phyloP scores from a whole-genome alignment of 2,329 filamentous ascomycete species.

The Penicillium capsulatum region DNA sequence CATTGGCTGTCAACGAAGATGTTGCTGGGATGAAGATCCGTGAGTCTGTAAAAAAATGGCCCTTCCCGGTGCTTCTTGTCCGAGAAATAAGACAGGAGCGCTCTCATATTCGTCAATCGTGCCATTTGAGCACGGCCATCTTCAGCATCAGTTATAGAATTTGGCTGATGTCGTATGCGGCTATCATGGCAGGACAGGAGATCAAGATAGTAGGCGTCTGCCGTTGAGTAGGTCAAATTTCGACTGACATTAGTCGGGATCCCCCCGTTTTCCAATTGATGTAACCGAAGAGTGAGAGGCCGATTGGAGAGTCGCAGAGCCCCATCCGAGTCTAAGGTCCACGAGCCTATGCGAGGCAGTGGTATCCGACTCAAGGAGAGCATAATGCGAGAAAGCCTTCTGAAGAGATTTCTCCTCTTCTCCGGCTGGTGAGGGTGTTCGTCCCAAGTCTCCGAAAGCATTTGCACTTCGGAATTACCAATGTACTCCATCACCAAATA shows the following conservation, averaged over 20 bases:
- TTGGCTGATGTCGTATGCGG: constrained; percentile 33
- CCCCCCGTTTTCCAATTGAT: constrained; percentile 33
- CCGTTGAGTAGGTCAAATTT: constrained; percentile 28
- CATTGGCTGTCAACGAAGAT: constrained; percentile 31
- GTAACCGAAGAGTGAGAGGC: constrained; percentile 32
- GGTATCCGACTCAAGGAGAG: constrained; percentile 19
- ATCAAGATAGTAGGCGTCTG: constrained; percentile 30
- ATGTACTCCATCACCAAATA: constrained; percentile 33
- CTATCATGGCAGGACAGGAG: constrained; percentile 34
- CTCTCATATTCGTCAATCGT: constrained; percentile 27
- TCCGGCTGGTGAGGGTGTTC: constrained; percentile 15
- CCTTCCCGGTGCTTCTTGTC: constrained; percentile 30
- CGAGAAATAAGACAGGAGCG: constrained; percentile 25
- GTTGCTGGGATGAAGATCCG: constrained; percentile 40
- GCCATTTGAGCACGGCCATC: constrained; percentile 33
- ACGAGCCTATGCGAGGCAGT: constrained; percentile 34
- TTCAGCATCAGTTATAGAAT: constrained; percentile 25
- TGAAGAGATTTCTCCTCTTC: constrained; percentile 20
- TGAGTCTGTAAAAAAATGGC: constrained; percentile 34
- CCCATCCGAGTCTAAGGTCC: constrained; percentile 26
- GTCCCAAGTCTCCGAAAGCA: constrained; percentile 29
- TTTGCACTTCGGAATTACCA: constrained; percentile 20
- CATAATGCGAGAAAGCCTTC: constrained; percentile 20
- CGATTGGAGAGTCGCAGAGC: constrained; percentile 33
- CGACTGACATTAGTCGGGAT: constrained; percentile 33